Base-by-base conservation (phyloP, 257 asterid genomes). In the Fraxinus anomala region DNA sequence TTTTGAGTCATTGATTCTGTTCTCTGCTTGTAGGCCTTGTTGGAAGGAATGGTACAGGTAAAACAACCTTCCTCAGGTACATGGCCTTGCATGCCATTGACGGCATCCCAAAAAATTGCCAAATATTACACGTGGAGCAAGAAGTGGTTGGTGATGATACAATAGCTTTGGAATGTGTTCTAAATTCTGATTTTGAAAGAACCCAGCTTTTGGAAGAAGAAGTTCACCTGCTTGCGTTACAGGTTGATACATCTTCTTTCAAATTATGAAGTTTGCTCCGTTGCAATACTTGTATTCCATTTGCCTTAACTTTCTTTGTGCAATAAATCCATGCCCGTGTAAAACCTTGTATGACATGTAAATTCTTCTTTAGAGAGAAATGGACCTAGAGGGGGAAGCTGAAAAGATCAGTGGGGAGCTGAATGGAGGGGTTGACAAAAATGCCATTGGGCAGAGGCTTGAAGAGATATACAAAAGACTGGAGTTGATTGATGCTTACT, bases 71-170 rank as follows among this genome's bases (percentile, higher is more conserved):
- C 72, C 97, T 95, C 73, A 88, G 99, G 87, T 82, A 91, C 88
- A 93, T 95, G 99, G 99, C 99, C 79, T 23, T 95, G 98, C 99
- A 93, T 86, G 93, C 98, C 79, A 93, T 95, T 81, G 96, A 95
- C 21, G 99, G 99, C 56, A 93, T 95, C 87, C 99, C 99, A 70
- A 90, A 81, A 84, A 95, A 93, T 80, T 95, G 98, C 83, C 98
- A 93, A 88, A 93, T 95, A 88, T 88, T 95, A 78, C 99, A 95
- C 73, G 99, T 93, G 63, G 99, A 95, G 86, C 99, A 95, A 88
- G 99, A 95, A 89, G 99, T 95, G 76, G 93, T 69, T 86, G 99
- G 99, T 16, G 98, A 95, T 84, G 80, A 87, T 83, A 90, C 87
- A 80, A 54, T 91, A 17, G 99, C 92, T 39, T 81, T 95, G 93